Evolutionary conservation across 129 eudicot species (phyloP), one percentile per base, ranked within the genome.

Genomic region (Arctium minus): DNA sequence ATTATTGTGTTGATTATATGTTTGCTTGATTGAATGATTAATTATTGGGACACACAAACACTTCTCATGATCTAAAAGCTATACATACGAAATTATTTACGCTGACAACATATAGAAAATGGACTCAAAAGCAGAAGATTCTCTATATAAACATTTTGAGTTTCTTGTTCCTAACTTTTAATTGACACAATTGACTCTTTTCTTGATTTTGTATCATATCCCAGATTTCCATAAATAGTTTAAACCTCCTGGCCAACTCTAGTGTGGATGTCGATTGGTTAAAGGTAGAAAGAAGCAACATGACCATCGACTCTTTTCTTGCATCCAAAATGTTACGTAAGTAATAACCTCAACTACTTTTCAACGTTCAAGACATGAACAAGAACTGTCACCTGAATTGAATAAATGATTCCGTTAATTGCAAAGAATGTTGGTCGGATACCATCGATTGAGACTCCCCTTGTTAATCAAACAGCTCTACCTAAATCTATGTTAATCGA

Each of bases 361-460:
- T 46, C 68, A 60, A 60, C 68, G n/a, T 60, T 60, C 68, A 60
- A 60, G 29, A 17, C 29, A 60, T 60, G 68, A 60, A 60, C 17
- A 83, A 84, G 85, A 82, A 68, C 39, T 6, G 64, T 87, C 85
- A 94, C 97, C 98, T 92, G 98, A 88, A 92, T 84, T 31, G 85
- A 79, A 86, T 92, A 94, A 17, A 94, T 88, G 72, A 88, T 81
- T 18, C 92, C 94, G 78, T 94, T 94, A 72, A 94, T 87, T 71
- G 88, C 87, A 75, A 83, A 94, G 86, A 94, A 94, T 44, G 90
- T 91, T 74, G 93, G 93, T 79, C 97, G 87, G 72, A 94, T 87
- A 56, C 90, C 93, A 74, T 94, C 98, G 1, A 97, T 92, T 68
- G 97, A 89, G 64, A 87, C 97, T 74, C 90, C 89, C 12, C 96